Base-by-base conservation (phyloP, 2,329 filamentous ascomycete genomes). In the Chrysoporthe deuterocubensis region DNA sequence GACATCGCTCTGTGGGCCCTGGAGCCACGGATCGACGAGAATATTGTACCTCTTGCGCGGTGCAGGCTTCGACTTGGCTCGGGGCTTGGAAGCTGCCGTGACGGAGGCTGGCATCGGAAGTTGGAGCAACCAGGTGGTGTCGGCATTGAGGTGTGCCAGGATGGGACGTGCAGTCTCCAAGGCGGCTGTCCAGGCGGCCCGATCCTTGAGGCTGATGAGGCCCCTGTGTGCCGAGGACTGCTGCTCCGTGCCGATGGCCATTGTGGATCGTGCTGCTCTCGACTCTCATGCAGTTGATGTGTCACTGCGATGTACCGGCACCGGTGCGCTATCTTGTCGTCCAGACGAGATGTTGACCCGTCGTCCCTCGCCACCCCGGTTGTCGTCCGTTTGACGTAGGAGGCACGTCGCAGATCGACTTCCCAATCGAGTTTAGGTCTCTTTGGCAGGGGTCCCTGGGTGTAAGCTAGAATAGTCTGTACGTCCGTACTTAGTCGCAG, bases 71-170 rank as follows among this genome's bases (percentile, higher is more conserved):
- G 44, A 14, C 26, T 50, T 68, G 6, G 46, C n/a, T 42, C 21
- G 52, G 18, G 43, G 18, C 13, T n/a, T 32, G n/a, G 65, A 2
- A 21, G 59, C 34, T 14, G 58, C 44, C 5, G 11, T 16, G 9
- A 16, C 3, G 42, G 78, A 76, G 0, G 78, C 72, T 5, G 87
- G 87, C 57, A 84, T 83, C 0, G 89, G 88, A 9, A 91, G 80
- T 69, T 89, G 87, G n/a, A 91, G 78, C 2, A 91, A 80, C 89
- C 89, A 91, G 32, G 85, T 87, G 4, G 87, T 90, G 77, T 91
- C 89, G 71, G 85, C 88, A 75, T 90, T 91, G 43, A 91, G 81
- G 75, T 91, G 89, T 64, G 87, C 85, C 9, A 92, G 81, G 52
- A 90, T 69, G 16, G 81, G 78, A 14, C 76, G 75, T 43, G 67